These are phyloP conservation scores for Oryza coarctata DNA, from an alignment of 176 grass and related monocot species.

Conservation along the genomic window DNA sequence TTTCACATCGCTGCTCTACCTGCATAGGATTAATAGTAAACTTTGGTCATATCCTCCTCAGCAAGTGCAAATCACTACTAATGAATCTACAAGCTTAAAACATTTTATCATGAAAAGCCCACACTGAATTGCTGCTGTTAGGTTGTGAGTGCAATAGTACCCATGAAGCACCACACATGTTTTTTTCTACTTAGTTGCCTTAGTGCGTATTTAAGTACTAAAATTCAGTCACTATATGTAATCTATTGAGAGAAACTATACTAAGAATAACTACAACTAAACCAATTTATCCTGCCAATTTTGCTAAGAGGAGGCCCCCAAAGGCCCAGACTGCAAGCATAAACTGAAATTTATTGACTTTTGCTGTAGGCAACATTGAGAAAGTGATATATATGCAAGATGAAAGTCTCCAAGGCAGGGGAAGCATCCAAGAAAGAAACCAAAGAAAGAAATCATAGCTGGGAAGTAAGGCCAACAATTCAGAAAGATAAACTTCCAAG, in stretches of 20 bases:
- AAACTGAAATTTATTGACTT: no score
- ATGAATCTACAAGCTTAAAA: not conserved
- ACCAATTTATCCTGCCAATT: no score
- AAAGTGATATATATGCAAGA: no score
- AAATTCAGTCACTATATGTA: not conserved
- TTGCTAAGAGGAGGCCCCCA: no score
- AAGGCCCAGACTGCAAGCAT: no score
- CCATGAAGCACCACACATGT: not conserved
- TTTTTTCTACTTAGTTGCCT: not conserved
- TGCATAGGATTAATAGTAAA: not conserved
- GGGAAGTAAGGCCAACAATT: no score
- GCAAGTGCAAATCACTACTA: not conserved
- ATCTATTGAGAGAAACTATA: not conserved
- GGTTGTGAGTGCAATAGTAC: no score
- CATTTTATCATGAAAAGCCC: not conserved
- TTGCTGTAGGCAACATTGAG: not conserved
- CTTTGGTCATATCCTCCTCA: not conserved
- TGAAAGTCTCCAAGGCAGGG: no score
- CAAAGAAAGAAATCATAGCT: not conserved
- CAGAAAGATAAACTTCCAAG: no score
- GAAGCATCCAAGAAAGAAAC: not conserved
- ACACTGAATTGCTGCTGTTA: no score
- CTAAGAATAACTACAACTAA: no score
- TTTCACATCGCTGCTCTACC: not conserved
- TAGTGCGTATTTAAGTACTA: not conserved